Base-by-base conservation (phyloP, 2,329 filamentous ascomycete species). In the Neofusicoccum umdonicola region DNA sequence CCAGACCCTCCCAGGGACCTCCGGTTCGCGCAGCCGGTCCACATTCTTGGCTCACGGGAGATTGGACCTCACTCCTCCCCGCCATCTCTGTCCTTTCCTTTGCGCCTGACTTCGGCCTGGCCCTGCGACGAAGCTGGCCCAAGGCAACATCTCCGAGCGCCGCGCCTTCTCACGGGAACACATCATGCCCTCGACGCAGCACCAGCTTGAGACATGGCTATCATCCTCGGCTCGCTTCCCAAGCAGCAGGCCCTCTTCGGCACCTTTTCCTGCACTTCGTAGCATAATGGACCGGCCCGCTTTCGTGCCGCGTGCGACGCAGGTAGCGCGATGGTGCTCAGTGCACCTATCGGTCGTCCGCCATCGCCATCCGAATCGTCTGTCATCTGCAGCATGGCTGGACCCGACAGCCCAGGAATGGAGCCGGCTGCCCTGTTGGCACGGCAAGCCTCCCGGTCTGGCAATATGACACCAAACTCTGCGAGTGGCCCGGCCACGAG, bases 121-220 rank as follows among this genome's bases (percentile, higher is more conserved):
- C 27, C 39, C n/a, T 47, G 15, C 27, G n/a, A 39, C 15, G 8
- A 35, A 13, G 7, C 37, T 22, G 13, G 34, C 51, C 17, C 35
- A 13, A 37, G 37, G 35, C 34, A 11, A 27, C 7, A 22, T 22
- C 17, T 41, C 35, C 51, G 37, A 2, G 19, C 15, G 34, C 22
- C 12, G 39, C 17, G 51, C 11, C 35, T 41, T n/a, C 27, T 47
- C 61, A 63, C 50, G 41, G 51, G 61, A 47, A 13, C 22, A n/a
- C 61, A 47, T 63, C 48, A 63, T 31, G 19, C 37, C 27, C 61
- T 56, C 17, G n/a, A 31, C 39, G 31, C 39, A 56, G 44, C 61
- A 63, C 48, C 34, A 22, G 27, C 31, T 45, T 54, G 61, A 63
- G 51, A 63, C 61, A 63, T 45, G 61, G 31, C 61, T 37, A 54